Evolutionary conservation across 805 yeast species (phyloP), one percentile per base, ranked within the genome.

Genomic region (Barnettozyma siamensis): DNA sequence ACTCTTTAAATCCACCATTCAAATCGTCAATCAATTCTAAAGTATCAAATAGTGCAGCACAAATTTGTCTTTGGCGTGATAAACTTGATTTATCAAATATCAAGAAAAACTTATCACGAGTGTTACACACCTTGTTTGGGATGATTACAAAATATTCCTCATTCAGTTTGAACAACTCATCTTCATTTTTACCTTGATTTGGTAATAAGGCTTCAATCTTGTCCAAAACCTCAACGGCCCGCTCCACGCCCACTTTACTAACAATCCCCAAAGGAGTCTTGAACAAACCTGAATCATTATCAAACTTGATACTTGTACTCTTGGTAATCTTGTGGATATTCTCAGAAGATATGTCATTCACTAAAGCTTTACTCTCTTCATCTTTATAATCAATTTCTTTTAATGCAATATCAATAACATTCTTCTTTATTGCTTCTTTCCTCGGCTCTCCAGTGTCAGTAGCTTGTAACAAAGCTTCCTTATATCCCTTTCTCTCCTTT

Each of bases 71-170:
- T 21, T 21, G 24, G 9, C 9, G 6, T 9, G 6, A 6, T 9
- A 21, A 21, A 21, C 9, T 21, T 7, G 24, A 21, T 21, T 21
- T 9, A 21, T 21, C 24, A 21, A 21, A 21, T 21, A 21, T 21
- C 24, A 21, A 21, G 9, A 21, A 21, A 21, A 7, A 9, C 9
- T 21, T 21, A 21, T 21, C 24, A 21, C 24, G 24, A 9, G 24
- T 37, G 13, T 38, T 33, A 20, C 9, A 7, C 3, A 38, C 37
- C n/a, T 33, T 32, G 31, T 38, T 38, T 6, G 41, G 41, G 12
- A 38, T 33, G n/a, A 38, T 38, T 20, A 33, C 37, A 21, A 38
- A 38, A 28, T 38, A 38, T 11, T 38, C 21, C 29, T 38, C 41
- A 18, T 38, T 38, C 13, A 38, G 31, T 5, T 16, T 28, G 5